Conservation (phyloP, 805 yeast species). For the Wickerhamiella cacticola region DNA sequence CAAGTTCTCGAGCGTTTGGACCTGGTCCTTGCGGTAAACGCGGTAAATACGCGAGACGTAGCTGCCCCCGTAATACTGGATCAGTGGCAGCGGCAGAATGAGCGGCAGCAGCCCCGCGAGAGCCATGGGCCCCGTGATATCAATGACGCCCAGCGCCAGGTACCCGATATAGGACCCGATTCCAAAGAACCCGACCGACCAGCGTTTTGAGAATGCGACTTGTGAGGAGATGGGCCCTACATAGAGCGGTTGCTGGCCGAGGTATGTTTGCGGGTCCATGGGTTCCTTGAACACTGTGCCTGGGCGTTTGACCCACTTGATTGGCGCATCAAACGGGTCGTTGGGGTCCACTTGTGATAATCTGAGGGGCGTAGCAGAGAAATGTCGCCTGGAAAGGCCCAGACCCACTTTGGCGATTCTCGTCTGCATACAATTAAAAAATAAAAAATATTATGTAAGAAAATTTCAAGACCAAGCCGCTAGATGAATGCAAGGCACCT, state of each 20-base stretch:
- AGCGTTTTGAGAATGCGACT: slow-evolving; percentile 49
- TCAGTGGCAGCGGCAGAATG: slow-evolving; percentile 45
- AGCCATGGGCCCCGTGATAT: slow-evolving; percentile 41
- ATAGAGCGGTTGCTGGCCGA: slow-evolving; percentile 52
- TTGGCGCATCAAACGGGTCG: slow-evolving; percentile 34
- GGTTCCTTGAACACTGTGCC: slow-evolving; percentile 33
- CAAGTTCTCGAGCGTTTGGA: slow-evolving; percentile 54
- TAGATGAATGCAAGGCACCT: too few species aligned
- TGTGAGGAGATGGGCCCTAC: slow-evolving; percentile 51
- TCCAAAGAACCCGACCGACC: slow-evolving; percentile 48
- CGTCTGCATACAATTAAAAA: too few species aligned
- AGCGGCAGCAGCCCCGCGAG: slow-evolving; percentile 33
- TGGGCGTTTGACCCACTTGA: slow-evolving; percentile 33
- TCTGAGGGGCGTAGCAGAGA: not conserved
- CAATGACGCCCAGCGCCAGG: slow-evolving; percentile 41
- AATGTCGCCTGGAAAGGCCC: too few species aligned
- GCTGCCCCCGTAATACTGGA: slow-evolving; percentile 44
- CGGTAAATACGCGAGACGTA: slow-evolving; percentile 64
- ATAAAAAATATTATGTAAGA: too few species aligned
- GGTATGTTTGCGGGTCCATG: slow-evolving; percentile 41
- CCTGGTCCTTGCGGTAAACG: slow-evolving; percentile 46
- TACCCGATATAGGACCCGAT: slow-evolving; percentile 54
- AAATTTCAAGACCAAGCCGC: too few species aligned
- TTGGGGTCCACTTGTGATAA: slow-evolving; percentile 23
- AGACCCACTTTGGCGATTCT: too few species aligned